phyloP scores from a whole-genome alignment of 73 alveolate species.

The Paraurostyla sp. region DNA sequence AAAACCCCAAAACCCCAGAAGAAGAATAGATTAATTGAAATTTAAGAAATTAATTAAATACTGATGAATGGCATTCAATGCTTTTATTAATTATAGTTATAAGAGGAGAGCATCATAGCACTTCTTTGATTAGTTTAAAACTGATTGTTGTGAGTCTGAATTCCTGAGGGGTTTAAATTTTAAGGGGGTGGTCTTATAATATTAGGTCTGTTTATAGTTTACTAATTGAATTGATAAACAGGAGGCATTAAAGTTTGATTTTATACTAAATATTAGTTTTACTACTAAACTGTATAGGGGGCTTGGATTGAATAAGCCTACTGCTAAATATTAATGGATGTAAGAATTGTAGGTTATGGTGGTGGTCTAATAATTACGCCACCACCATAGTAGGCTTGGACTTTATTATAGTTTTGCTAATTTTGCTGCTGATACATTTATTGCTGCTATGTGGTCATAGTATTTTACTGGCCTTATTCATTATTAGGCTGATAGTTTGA shows the following conservation, averaged over 20 bases:
- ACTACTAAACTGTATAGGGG: not conserved
- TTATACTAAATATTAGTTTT: not conserved
- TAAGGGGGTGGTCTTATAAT: constrained; percentile 27
- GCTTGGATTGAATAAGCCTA: not conserved
- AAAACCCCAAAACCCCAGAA: too few species aligned
- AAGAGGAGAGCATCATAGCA: not conserved
- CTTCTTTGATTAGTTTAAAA: not conserved
- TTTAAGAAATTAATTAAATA: too few species aligned
- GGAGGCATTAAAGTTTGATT: not conserved
- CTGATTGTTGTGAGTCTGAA: not conserved
- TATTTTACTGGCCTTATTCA: not conserved
- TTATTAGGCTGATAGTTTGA: not conserved
- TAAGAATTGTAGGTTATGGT: not conserved
- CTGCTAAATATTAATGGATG: not conserved
- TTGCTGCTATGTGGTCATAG: not conserved
- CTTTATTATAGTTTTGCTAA: not conserved
- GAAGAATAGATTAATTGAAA: too few species aligned
- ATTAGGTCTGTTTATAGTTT: too few species aligned
- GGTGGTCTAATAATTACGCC: not conserved
- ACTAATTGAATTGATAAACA: too few species aligned
- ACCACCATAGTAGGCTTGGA: not conserved
- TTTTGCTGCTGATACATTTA: not conserved
- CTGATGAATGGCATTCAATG: too few species aligned
- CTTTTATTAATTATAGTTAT: not conserved
- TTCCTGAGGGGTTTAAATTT: not conserved